Conservation (phyloP, 345 rosid species). For the Syzygium oleosum region DNA sequence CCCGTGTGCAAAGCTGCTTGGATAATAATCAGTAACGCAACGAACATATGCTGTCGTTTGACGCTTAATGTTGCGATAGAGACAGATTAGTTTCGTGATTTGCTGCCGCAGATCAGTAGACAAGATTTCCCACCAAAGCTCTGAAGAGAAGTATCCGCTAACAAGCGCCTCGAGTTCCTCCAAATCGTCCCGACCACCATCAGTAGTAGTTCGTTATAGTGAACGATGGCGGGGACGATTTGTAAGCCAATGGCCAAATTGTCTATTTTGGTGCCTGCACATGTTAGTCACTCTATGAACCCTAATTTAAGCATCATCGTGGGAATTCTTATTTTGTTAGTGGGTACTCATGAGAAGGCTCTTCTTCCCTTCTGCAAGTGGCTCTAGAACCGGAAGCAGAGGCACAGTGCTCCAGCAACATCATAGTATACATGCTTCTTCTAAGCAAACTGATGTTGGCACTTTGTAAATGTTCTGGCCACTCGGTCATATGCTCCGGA, state of each 20-base stretch:
- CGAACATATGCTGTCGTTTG: neutral
- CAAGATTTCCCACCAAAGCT: neutral
- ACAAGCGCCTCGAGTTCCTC: neutral
- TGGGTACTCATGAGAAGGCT: slow-evolving; percentile 44
- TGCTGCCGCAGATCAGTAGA: neutral
- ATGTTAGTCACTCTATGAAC: neutral
- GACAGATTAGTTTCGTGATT: neutral
- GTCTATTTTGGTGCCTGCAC: neutral
- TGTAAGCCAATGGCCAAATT: neutral
- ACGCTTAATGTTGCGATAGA: neutral
- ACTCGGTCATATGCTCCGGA: neutral
- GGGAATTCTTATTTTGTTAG: neutral
- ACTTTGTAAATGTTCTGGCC: neutral
- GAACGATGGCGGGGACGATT: neutral
- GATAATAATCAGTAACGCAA: neutral
- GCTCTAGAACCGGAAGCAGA: slow-evolving; percentile 89
- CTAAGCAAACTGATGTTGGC: neutral
- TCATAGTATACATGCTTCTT: neutral
- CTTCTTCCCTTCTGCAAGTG: slow-evolving; percentile 92
- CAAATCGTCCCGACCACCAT: neutral
- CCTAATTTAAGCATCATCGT: neutral
- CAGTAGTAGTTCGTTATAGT: neutral
- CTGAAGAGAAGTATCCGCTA: neutral
- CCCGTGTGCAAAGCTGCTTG: neutral
- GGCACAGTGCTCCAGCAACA: slow-evolving; percentile 61